Percentiles rank a stretch among this genome's conserved stretches.
phyloP scores from a whole-genome alignment of 139 green algal genomes.

The Coelastrella sp. region DNA sequence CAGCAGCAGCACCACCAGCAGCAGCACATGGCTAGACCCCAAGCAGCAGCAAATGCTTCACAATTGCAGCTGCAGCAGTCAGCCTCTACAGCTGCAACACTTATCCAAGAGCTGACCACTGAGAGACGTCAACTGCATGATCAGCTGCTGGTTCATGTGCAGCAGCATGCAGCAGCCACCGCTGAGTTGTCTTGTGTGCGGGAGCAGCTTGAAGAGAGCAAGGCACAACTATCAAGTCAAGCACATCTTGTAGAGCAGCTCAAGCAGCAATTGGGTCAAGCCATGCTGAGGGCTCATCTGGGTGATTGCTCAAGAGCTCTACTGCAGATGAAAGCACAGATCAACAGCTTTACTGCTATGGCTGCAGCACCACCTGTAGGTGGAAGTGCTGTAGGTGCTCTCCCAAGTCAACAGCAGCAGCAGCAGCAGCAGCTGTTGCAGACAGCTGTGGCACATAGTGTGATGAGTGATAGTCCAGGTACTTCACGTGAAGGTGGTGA shows the following conservation, averaged over 20 bases:
- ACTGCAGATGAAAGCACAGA: slow-evolving; percentile 24
- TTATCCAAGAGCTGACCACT: not conserved
- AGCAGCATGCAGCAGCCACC: slow-evolving; percentile 1
- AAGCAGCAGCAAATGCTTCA: not conserved
- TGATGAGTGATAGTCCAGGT: too few species aligned
- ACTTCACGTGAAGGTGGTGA: too few species aligned
- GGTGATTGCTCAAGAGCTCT: slow-evolving; percentile 14
- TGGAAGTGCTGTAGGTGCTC: not conserved
- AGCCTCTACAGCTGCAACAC: not conserved
- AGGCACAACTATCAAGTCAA: not conserved
- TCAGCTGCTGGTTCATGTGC: not conserved
- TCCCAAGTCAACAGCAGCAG: not conserved
- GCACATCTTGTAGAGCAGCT: not conserved
- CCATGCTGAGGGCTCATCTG: slow-evolving; percentile 6
- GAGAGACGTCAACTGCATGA: slow-evolving; percentile 31
- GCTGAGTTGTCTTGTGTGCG: slow-evolving; percentile 25
- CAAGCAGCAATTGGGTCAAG: not conserved
- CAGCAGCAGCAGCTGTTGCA: not conserved
- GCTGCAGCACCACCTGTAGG: not conserved
- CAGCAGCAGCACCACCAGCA: slow-evolving; percentile 21
- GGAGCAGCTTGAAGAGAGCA: slow-evolving; percentile 11
- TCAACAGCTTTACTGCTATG: not conserved
- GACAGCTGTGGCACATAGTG: not conserved
- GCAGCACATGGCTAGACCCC: not conserved
- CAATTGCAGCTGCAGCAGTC: not conserved